phyloP scores from a whole-genome alignment of 768 basidiomycete species.

The Pluteus cervinus region DNA sequence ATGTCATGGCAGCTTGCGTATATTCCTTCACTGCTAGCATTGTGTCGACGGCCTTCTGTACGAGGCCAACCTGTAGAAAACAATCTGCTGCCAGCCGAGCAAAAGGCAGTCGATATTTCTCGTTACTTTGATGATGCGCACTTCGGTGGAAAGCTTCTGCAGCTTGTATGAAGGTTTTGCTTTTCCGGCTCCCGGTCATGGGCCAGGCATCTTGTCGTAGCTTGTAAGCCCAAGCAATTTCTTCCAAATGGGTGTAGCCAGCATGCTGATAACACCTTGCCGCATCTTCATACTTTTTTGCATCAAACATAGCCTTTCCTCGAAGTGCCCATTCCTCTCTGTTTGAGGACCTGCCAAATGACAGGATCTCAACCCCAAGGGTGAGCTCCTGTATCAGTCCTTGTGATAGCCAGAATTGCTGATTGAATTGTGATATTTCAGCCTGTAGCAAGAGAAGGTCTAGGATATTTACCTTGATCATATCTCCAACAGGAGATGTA shows the following conservation, averaged over 20 bases:
- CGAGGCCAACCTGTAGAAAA: conserved; percentile 33
- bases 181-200: conserved; percentile 17
- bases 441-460: not conserved
- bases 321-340: conserved; percentile 29
- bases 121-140: conserved; percentile 21
- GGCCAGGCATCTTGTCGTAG: conserved; percentile 45
- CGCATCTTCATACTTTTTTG: conserved; percentile 38
- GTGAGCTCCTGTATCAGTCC: conserved; percentile 42
- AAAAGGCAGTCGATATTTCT: conserved; percentile 26
- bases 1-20: conserved; percentile 38
- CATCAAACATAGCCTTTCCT: conserved; percentile 29
- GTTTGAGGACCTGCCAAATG: conserved; percentile 49
- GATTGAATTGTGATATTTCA: conserved; percentile 1
- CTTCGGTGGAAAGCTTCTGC: conserved; percentile 45
- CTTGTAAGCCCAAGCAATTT: conserved; percentile 45
- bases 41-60: too few species aligned
- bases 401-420: conserved; percentile 48
- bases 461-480: conserved; percentile 45
- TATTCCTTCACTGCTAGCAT: too few species aligned
- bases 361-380: conserved; percentile 43
- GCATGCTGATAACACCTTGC: conserved; percentile 29
- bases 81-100: conserved; percentile 40
- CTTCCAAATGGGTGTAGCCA: conserved; percentile 29
- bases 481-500: conserved; percentile 45
- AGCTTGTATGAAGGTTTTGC: conserved; percentile 34